Evolutionary conservation across 371 early-diverging fungal species (phyloP).

Genomic region (Mortierella sp.): DNA sequence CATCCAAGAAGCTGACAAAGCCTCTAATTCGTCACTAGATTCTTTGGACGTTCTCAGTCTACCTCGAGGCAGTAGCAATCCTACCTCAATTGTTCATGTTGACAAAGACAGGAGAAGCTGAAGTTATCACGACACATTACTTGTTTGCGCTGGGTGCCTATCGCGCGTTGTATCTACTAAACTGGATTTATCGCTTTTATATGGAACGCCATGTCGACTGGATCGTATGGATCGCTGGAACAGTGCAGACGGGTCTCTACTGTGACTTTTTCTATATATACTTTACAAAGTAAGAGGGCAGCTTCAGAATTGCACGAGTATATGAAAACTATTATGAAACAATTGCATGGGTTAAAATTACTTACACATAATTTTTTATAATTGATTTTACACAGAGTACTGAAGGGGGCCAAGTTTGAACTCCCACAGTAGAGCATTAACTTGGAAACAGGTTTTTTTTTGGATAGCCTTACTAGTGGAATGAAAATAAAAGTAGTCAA

Average conservation of each 20-base stretch:
- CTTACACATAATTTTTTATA: neutral
- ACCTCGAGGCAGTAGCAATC: slow-evolving; percentile 98
- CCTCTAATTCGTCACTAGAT: slow-evolving; percentile 60
- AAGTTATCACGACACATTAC: slow-evolving; percentile 98
- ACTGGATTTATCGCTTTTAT: slow-evolving; percentile 95
- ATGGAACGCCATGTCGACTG: slow-evolving; percentile 75
- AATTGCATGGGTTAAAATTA: neutral
- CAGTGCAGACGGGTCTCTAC: slow-evolving; percentile 97
- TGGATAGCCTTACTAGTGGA: too few species aligned
- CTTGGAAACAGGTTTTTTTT: too few species aligned
- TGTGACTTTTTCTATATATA: slow-evolving; percentile 99
- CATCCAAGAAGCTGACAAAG: too few species aligned
- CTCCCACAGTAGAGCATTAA: slow-evolving; percentile 67
- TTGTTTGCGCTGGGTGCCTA: slow-evolving; percentile 98
- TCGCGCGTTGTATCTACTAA: slow-evolving; percentile 94
- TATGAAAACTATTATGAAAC: neutral
- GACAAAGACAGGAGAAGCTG: slow-evolving; percentile 97
- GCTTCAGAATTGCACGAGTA: neutral
- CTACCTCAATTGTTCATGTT: slow-evolving; percentile 98
- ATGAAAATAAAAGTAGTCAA: too few species aligned
- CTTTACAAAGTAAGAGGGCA: slow-evolving; percentile 81
- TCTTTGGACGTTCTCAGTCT: slow-evolving; percentile 97
- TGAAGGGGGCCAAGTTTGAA: slow-evolving; percentile 89
- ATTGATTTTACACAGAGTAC: slow-evolving; percentile 66
- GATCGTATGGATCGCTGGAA: slow-evolving; percentile 83